These are phyloP conservation scores for Ascosphaera aggregata DNA, from an alignment of 2,329 filamentous ascomycete genomes.

Conservation along the genomic window DNA sequence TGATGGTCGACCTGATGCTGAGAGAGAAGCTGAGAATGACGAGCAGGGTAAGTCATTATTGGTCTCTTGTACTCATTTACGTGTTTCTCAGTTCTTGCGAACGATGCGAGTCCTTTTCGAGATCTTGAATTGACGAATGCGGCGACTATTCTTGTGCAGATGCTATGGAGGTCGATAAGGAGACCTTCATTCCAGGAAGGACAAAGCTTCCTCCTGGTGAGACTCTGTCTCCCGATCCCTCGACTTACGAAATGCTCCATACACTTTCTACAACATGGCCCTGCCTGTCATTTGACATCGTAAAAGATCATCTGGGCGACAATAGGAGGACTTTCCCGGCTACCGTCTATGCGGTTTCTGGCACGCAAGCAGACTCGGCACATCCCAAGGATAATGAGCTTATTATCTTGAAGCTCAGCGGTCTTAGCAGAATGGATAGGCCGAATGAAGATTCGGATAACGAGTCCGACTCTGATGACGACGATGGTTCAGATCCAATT, in stretches of 20 bases:
- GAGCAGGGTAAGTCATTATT: too few relatives aligned
- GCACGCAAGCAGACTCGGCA: constrained; percentile 65
- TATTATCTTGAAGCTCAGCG: constrained; percentile 90
- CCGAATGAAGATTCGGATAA: constrained; percentile 44
- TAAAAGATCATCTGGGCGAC: constrained; percentile 68
- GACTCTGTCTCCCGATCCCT: constrained; percentile 70
- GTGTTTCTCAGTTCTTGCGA: too few relatives aligned
- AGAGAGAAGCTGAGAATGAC: constrained; percentile 77
- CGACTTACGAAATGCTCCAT: constrained; percentile 97
- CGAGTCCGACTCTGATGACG: constrained; percentile 47
- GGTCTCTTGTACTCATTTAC: too few relatives aligned
- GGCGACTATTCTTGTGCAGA: constrained; percentile 26
- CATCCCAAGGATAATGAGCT: constrained; percentile 72
- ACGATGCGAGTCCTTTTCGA: too few relatives aligned
- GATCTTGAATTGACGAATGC: constrained; percentile 1
- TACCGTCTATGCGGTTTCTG: constrained; percentile 83
- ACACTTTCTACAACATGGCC: constrained; percentile 88
- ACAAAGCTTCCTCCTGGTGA: constrained; percentile 80
- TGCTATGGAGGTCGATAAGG: constrained; percentile 82
- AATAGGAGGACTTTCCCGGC: constrained; percentile 83
- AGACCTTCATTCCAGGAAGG: constrained; percentile 87
- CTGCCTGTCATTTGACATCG: constrained; percentile 84
- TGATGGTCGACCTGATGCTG: constrained; percentile 74
- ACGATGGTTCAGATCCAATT: constrained; percentile 59
- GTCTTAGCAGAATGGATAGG: constrained; percentile 66